Base-by-base conservation (phyloP, 2,329 filamentous ascomycete genomes). In the Xylaria sp. region DNA sequence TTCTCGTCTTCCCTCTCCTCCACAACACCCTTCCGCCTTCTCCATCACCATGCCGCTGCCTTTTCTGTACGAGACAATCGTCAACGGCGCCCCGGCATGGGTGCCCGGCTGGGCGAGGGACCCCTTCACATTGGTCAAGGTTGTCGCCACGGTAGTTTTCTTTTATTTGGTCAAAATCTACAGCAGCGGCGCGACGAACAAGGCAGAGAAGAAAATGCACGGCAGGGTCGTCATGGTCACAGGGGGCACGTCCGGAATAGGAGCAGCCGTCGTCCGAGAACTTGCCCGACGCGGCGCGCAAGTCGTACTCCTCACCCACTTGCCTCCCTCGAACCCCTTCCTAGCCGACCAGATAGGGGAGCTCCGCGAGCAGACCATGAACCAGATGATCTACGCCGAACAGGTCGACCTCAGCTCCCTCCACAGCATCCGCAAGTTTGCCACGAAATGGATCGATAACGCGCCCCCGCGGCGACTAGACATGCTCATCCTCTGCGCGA, bases 401-500 rank as follows among this genome's bases (percentile, higher is more conserved):
- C 93, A 97, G 81, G 94, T 97, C 75, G 94, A 99, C 78, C 88
- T 99, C 34, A 84, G 91, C 13, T 95, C 92, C 18, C 85, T 99
- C n/a, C 90, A 97, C 80, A 97, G 93, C 80, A 91, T 99, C 75
- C 92, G 96, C 48, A 87, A 91, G 71, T 99, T 99, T 79, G 96
- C 96, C 13, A 99, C 96, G 0, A 95, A 94, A 83, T 99, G 97
- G 95, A 94, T 99, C 73, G 95, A 99, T 80, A 98, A 98, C 80
- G 89, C 92, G 25, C 95, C 96, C 2, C 93, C 94, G 9, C 87
- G 97, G 66, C 87, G 97, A 57, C 84, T 99, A 7, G 96, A 99
- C 80, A 94, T 95, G 90, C 84, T 99, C 56, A 88, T 99, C 23
- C 86, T 99, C 20, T 97, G 94, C 80, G 96, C 91, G 10, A 92